Conservation (phyloP, 2,329 filamentous ascomycete genomes). For the Achaetomium macrosporum region DNA sequence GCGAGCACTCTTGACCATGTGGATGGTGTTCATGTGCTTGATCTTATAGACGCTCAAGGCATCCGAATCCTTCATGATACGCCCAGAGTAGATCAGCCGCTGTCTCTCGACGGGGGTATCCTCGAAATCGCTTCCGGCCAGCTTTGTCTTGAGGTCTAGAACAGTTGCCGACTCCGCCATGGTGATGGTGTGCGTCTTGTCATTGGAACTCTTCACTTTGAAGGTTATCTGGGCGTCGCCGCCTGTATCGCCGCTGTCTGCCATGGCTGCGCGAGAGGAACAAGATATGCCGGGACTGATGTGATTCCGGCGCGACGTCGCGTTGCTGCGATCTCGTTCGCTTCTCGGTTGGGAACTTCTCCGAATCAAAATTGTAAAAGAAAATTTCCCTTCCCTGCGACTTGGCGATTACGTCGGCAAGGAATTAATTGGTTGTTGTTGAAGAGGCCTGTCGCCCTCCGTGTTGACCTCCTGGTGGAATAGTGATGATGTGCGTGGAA, state of each 20-base stretch:
- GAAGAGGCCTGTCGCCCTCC: no score
- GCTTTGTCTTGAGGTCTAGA: conserved; percentile 81
- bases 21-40: conserved; percentile 90
- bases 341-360: not conserved
- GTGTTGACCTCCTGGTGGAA: not conserved
- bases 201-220: conserved; percentile 95
- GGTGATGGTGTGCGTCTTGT: conserved; percentile 77
- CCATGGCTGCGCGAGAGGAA: conserved; percentile 41
- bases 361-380: not conserved
- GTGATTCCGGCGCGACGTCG: not conserved
- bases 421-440: not conserved
- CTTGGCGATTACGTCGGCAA: not conserved
- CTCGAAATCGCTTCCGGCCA: conserved; percentile 74
- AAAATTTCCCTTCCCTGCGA: not conserved
- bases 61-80: conserved; percentile 93
- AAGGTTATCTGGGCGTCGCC: conserved; percentile 81
- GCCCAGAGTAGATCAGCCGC: conserved; percentile 93
- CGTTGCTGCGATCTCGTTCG: not conserved
- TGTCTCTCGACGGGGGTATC: conserved; percentile 83
- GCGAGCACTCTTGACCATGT: conserved; percentile 91
- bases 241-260: conserved; percentile 55
- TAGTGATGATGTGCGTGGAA: conserved; percentile 11
- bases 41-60: conserved; percentile 84
- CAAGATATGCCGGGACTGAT: not conserved
- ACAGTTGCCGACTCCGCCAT: conserved; percentile 72